Conservation (phyloP, 257 asterid genomes). For the Rubia yunnanensis region DNA sequence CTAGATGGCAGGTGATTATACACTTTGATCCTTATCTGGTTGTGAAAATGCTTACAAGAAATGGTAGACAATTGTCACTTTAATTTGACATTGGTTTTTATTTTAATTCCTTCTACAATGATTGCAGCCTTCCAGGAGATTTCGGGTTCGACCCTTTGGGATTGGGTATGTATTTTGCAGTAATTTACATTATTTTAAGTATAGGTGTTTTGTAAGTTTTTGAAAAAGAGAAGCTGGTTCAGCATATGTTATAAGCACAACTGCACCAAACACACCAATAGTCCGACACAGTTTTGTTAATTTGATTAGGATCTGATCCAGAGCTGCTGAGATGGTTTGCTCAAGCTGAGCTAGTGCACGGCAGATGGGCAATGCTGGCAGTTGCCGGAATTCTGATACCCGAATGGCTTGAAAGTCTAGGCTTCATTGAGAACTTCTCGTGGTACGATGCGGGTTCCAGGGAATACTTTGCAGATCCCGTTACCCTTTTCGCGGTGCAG, state of each 20-base stretch:
- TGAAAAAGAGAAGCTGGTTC: too few relatives aligned
- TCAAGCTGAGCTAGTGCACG: slow-evolving; percentile 75
- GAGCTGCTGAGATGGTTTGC: slow-evolving; percentile 76
- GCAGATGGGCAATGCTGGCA: slow-evolving; percentile 87
- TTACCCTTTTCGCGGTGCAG: slow-evolving; percentile 54
- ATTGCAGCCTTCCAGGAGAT: slow-evolving; percentile 76
- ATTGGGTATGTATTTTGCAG: slow-evolving; percentile 36
- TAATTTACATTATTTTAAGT: too few relatives aligned
- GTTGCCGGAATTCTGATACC: slow-evolving; percentile 80
- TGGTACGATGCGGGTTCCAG: slow-evolving; percentile 74
- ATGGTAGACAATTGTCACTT: background rate
- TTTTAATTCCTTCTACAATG: background rate
- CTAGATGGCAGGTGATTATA: slow-evolving; percentile 67
- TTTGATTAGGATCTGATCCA: slow-evolving; percentile 61
- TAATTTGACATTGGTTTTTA: background rate
- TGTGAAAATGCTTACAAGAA: background rate
- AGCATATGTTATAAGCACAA: too few relatives aligned
- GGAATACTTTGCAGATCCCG: slow-evolving; percentile 64
- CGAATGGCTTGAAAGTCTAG: slow-evolving; percentile 66
- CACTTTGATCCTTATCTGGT: background rate
- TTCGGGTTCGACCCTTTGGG: slow-evolving; percentile 88
- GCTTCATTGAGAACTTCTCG: slow-evolving; percentile 61
- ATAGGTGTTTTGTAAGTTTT: too few relatives aligned
- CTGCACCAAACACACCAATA: background rate
- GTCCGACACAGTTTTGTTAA: background rate